Evolutionary conservation across 495 filamentous ascomycete species (phyloP), one percentile per base, ranked within the genome.

Genomic region (Tuber melanosporum): DNA sequence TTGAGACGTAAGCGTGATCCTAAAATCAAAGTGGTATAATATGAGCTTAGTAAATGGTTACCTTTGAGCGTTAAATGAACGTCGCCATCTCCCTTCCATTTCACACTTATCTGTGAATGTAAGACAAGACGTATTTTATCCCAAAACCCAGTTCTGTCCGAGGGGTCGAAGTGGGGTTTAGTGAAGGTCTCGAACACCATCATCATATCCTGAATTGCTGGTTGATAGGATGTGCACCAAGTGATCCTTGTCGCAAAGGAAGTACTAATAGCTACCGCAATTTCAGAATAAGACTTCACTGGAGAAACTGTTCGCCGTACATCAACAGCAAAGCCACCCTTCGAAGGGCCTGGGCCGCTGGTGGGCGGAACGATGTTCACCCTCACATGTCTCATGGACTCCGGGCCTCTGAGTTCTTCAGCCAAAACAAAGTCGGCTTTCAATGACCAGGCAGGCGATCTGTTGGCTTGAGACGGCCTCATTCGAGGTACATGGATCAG

Each of bases 131-230:
- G 87, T 46, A 99, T 97, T 87, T 99, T 99, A 84, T 99, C 95
- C 95, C 95, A 99, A 86, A 99, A 99, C 12, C 95, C 95, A 71
- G 93, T 92, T 69, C 92, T 89, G 62, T 99, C 95, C 1, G 95
- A 98, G 8, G 92, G 92, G 85, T 98, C 95, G 57, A 97, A 87
- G 79, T 96, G 94, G 7, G 93, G 92, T 80, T 98, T 99, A 15
- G 94, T 97, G 85, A 99, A 97, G 0, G 92, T 92, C 86, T 99
- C 95, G 76, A 99, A 93, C 41, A 96, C 93, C 90, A 98, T 97
- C 95, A 99, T 99, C 93, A 98, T 97, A 82, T 99, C 95, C 84
- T 99, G 95, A 74, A 99, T 98, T 17, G 94, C 96, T 42, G 95
- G 95, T 78, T 99, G 95, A 82, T 98, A 98, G 0, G 95, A 97